A percentile compares a stretch with the other conserved stretches of the same genome.
Evolutionary conservation across 2,329 filamentous ascomycete genomes (phyloP).

Genomic region (Penicillium aurantiogriseum): DNA sequence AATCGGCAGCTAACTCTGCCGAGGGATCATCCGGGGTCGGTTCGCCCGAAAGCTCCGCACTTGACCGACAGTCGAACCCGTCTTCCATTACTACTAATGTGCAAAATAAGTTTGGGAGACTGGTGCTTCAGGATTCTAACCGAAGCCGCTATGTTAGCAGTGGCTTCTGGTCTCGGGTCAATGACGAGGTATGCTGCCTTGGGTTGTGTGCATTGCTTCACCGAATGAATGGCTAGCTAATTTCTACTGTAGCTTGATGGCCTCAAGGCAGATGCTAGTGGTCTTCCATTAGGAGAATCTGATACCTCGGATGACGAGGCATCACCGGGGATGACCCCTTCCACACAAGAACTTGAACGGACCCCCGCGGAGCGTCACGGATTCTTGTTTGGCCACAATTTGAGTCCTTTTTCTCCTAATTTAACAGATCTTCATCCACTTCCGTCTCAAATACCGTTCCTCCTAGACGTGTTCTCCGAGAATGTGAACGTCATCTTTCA

Average conservation of each 20-base stretch:
- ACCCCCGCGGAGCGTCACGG: conserved; percentile 49
- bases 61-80: conserved; percentile 14
- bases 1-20: conserved; percentile 29
- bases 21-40: conserved; percentile 27
- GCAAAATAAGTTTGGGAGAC: conserved; percentile 48
- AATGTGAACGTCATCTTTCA: conserved; percentile 50
- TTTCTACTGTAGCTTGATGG: conserved; percentile 15
- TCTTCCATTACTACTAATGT: conserved; percentile 20
- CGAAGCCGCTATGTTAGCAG: conserved; percentile 52
- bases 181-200: conserved; percentile 50
- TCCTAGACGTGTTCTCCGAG: conserved; percentile 52
- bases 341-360: conserved; percentile 42
- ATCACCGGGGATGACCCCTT: conserved; percentile 26
- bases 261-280: conserved; percentile 23
- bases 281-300: conserved; percentile 33
- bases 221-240: neutral
- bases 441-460: conserved; percentile 56
- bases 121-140: conserved; percentile 48
- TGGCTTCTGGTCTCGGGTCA: conserved; percentile 57
- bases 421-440: conserved; percentile 50
- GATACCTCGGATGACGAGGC: conserved; percentile 38
- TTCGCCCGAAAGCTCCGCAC: conserved; percentile 29
- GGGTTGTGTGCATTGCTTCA: conserved; percentile 20
- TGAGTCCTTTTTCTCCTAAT: conserved; percentile 27
- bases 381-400: conserved; percentile 53